Conservation (phyloP, 139 green algal genomes). For the Picochlorum sp. region DNA sequence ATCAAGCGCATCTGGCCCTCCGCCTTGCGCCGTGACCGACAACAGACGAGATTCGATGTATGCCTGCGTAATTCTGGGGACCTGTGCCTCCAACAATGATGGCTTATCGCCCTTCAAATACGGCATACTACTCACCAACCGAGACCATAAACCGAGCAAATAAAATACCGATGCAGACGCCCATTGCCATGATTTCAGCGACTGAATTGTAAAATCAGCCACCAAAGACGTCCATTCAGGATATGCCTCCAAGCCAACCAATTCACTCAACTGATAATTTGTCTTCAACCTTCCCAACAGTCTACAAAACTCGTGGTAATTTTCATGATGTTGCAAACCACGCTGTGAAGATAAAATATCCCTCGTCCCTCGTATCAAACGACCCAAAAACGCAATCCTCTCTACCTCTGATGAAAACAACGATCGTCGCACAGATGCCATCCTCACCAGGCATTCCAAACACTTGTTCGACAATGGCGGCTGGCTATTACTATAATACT, state of each 20-base stretch:
- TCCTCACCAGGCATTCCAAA: constrained; percentile 76
- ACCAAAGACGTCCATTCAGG: constrained; percentile 89
- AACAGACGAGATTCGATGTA: constrained; percentile 86
- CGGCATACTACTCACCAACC: constrained; percentile 82
- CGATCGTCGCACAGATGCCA: constrained; percentile 83
- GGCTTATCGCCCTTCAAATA: constrained; percentile 92
- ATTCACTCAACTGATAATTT: constrained; percentile 92
- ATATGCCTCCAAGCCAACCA: constrained; percentile 83
- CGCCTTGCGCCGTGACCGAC: constrained; percentile 35
- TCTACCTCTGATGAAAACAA: constrained; percentile 85
- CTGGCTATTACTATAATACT: constrained; percentile 69
- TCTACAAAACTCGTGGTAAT: constrained; percentile 96
- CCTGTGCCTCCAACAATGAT: constrained; percentile 80
- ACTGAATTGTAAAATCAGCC: constrained; percentile 79
- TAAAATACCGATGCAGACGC: constrained; percentile 75
- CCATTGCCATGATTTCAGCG: constrained; percentile 78
- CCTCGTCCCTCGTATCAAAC: constrained; percentile 46
- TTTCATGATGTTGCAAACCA: constrained; percentile 78
- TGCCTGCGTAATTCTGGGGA: constrained; percentile 85
- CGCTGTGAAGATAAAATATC: constrained; percentile 57
- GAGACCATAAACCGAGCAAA: constrained; percentile 84
- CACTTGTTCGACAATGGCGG: constrained; percentile 70
- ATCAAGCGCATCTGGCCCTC: constrained; percentile 84
- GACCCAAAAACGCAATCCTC: constrained; percentile 73
- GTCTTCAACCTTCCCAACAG: constrained; percentile 92